phyloP scores from a whole-genome alignment of 257 asterid genomes.

The Coffea canephora region DNA sequence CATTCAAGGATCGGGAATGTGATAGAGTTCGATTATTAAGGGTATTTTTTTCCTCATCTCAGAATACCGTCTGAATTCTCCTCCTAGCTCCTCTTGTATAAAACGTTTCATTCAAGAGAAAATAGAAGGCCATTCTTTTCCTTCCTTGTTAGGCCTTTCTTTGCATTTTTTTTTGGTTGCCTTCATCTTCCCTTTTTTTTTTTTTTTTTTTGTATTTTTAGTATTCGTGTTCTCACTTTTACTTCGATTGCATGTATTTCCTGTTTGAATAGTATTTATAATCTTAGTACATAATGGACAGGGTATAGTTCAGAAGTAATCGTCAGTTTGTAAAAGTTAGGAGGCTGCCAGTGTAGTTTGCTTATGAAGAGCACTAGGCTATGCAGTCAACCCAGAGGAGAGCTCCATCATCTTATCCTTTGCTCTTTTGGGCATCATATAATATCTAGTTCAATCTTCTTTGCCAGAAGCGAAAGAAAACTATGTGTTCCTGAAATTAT shows the following conservation, averaged over 20 bases:
- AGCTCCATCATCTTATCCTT: too few species aligned
- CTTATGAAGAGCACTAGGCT: background rate
- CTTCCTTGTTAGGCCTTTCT: background rate
- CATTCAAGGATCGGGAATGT: background rate
- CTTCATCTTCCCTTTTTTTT: too few species aligned
- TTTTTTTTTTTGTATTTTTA: too few species aligned
- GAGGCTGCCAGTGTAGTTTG: background rate
- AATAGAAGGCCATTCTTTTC: background rate
- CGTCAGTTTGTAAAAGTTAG: background rate
- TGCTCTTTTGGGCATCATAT: too few species aligned
- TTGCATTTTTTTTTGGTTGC: background rate
- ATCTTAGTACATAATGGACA: background rate
- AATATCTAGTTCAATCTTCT: too few species aligned
- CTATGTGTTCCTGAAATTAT: too few species aligned
- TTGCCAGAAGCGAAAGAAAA: too few species aligned
- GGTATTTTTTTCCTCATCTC: background rate
- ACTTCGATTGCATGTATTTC: too few species aligned
- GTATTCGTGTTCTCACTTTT: too few species aligned
- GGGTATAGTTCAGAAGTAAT: background rate
- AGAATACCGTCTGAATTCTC: background rate
- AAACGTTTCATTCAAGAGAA: too few species aligned
- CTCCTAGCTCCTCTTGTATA: background rate
- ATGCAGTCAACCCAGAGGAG: too few species aligned
- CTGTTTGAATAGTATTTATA: too few species aligned
- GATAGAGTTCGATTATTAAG: background rate